Conservation (phyloP, 116 monocot species). For the Iris pallida region DNA sequence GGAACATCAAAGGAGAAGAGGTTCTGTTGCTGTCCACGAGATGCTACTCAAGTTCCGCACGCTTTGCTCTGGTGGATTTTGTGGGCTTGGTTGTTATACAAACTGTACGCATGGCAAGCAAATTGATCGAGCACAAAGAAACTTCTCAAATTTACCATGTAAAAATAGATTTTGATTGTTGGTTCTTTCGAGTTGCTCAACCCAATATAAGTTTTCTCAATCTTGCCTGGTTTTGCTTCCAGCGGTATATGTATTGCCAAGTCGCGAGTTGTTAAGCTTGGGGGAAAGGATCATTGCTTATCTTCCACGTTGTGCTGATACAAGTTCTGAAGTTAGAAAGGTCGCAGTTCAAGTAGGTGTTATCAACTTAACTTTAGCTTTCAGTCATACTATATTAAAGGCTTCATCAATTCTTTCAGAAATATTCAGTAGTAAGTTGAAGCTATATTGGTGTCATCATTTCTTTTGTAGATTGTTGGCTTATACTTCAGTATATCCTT, state of each 20-base stretch:
- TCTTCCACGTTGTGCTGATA: slow-evolving; percentile 89
- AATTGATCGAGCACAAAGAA: slow-evolving; percentile 46
- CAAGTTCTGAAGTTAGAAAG: slow-evolving; percentile 77
- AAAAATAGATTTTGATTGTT: slow-evolving; percentile 7
- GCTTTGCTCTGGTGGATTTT: slow-evolving; percentile 81
- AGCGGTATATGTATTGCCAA: slow-evolving; percentile 94
- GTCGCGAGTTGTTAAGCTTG: slow-evolving; percentile 77
- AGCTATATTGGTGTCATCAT: background rate
- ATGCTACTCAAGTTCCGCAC: slow-evolving; percentile 70
- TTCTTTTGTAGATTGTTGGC: slow-evolving; percentile 62
- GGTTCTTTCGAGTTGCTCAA: slow-evolving; percentile 3
- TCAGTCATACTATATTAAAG: background rate
- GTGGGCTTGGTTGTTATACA: slow-evolving; percentile 48
- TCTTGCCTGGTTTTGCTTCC: slow-evolving; percentile 21
- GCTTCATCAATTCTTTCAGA: background rate
- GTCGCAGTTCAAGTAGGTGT: slow-evolving; percentile 72
- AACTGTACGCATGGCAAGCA: slow-evolving; percentile 40
- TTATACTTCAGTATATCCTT: slow-evolving; percentile 87
- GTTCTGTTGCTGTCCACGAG: slow-evolving; percentile 74
- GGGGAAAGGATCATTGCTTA: slow-evolving; percentile 88
- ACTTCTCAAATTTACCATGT: slow-evolving; percentile 85
- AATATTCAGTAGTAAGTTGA: background rate
- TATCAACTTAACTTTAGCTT: background rate
- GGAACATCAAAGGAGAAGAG: slow-evolving; percentile 90
- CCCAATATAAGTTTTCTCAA: background rate